Evolutionary conservation across 148 eudicot species (phyloP), one percentile per base, ranked within the genome.

Genomic region (Rhododendron simsii): DNA sequence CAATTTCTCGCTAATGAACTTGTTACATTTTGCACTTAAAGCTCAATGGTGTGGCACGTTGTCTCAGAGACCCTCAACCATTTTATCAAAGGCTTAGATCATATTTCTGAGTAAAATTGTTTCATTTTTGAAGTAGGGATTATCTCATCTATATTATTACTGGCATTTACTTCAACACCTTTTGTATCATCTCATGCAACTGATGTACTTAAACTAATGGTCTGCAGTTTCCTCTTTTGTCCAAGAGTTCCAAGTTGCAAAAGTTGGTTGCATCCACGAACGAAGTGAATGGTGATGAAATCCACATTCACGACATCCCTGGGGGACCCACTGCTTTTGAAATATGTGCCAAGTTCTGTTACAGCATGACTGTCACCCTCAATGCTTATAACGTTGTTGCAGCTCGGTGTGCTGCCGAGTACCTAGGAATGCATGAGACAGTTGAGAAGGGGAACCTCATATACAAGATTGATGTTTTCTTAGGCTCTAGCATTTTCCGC

Each of bases 261-360:
- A 93, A 92, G 87, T 86, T 94, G 81, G 98, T 92, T 8, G 88
- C 93, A 81, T 86, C 86, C 61, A 30, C 93, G 84, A 83, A 87
- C 63, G 96, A 92, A 45, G 92, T 89, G 65, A 92, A 84, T n/a
- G 67, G 77, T 57, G 94, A 92, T 81, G 99, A 95, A 90, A 74
- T 97, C 69, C 48, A 84, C 35, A 90, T 95, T 63, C 88, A 90
- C n/a, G 98, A 95, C 69, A 91, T 97, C 37, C 99, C 99, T 3
- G 99, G 99, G 30, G 99, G 99, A 13, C 86, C 94, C 3, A 79
- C 88, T 45, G 94, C 94, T n/a, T 95, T 97, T 41, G 99, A 97
- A 88, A 86, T 93, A 84, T 97, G 99, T 86, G 94, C 96, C 90
- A 97, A 97, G 89, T 97, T 95, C 90, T 97, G 99, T 84, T 97